phyloP scores from a whole-genome alignment of 306 rosid species.

The Begonia loranthoides region DNA sequence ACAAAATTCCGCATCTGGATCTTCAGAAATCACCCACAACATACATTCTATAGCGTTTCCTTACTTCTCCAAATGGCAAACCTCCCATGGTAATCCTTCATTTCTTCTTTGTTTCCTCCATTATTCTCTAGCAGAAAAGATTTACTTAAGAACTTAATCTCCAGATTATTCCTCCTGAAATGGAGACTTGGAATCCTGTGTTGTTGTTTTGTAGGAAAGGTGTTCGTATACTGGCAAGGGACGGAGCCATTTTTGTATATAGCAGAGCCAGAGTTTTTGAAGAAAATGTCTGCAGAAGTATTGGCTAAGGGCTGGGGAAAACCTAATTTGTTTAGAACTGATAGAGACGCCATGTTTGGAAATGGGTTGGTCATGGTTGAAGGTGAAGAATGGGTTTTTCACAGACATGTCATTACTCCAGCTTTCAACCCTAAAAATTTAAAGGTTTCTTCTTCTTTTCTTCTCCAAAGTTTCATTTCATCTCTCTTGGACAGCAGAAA shows the following conservation, averaged over 20 bases:
- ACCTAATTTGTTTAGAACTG: slow-evolving; percentile 51
- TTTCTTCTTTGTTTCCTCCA: no score
- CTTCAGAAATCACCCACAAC: slow-evolving; percentile 28
- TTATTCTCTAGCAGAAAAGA: no score
- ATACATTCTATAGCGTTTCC: slow-evolving; percentile 55
- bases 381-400: slow-evolving; percentile 66
- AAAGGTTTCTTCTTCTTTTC: slow-evolving; percentile 25
- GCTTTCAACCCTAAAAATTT: slow-evolving; percentile 55
- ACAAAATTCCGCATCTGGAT: neutral
- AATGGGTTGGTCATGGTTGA: slow-evolving; percentile 62
- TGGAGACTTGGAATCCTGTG: no score
- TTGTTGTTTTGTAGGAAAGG: slow-evolving; percentile 27
- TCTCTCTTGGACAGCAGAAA: no score
- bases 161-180: no score
- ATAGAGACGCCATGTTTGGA: slow-evolving; percentile 68
- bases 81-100: slow-evolving; percentile 23
- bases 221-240: slow-evolving; percentile 69
- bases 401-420: slow-evolving; percentile 54
- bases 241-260: slow-evolving; percentile 68
- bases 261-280: slow-evolving; percentile 55
- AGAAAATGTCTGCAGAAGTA: slow-evolving; percentile 44
- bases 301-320: slow-evolving; percentile 67
- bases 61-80: slow-evolving; percentile 54
- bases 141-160: neutral
- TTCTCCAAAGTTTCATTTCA: no score